phyloP scores from a whole-genome alignment of 2,329 filamentous ascomycete species.

The Colletotrichum spinosum region DNA sequence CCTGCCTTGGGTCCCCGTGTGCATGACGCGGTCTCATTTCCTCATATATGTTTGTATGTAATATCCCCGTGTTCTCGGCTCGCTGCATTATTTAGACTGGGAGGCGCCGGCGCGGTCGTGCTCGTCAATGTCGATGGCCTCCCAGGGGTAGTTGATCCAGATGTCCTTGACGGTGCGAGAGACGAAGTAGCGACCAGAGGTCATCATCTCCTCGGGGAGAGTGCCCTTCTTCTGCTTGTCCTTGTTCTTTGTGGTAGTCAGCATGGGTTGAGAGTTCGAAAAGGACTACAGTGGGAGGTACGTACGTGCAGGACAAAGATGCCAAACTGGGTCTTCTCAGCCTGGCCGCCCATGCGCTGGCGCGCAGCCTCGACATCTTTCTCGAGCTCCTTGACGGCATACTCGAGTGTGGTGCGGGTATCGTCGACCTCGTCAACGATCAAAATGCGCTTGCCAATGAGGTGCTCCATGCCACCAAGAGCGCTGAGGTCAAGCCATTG shows the following conservation, averaged over 20 bases:
- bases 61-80: slow-evolving; percentile 35
- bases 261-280: slow-evolving; percentile 11
- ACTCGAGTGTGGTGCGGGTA: slow-evolving; percentile 92
- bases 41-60: slow-evolving; percentile 13
- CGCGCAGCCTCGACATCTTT: slow-evolving; percentile 92
- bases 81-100: slow-evolving; percentile 47
- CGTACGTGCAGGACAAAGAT: slow-evolving; percentile 95
- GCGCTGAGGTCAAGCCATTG: slow-evolving; percentile 96
- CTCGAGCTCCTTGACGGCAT: slow-evolving; percentile 90
- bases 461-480: slow-evolving; percentile 84
- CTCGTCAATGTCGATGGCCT: slow-evolving; percentile 92
- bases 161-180: slow-evolving; percentile 91
- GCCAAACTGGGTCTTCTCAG: slow-evolving; percentile 83
- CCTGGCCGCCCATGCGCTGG: slow-evolving; percentile 74
- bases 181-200: slow-evolving; percentile 80
- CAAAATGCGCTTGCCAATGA: slow-evolving; percentile 90
- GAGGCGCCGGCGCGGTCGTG: slow-evolving; percentile 79
- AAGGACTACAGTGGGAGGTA: slow-evolving; percentile 39
- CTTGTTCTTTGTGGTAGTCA: slow-evolving; percentile 78
- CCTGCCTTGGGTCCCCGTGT: not conserved
- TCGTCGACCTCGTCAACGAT: slow-evolving; percentile 98
- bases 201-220: slow-evolving; percentile 82
- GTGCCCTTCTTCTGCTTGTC: slow-evolving; percentile 94
- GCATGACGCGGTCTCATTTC: slow-evolving; percentile 18
- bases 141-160: slow-evolving; percentile 99